Evolutionary conservation across 306 rosid genomes (phyloP).

Genomic region (Malus orientalis): DNA sequence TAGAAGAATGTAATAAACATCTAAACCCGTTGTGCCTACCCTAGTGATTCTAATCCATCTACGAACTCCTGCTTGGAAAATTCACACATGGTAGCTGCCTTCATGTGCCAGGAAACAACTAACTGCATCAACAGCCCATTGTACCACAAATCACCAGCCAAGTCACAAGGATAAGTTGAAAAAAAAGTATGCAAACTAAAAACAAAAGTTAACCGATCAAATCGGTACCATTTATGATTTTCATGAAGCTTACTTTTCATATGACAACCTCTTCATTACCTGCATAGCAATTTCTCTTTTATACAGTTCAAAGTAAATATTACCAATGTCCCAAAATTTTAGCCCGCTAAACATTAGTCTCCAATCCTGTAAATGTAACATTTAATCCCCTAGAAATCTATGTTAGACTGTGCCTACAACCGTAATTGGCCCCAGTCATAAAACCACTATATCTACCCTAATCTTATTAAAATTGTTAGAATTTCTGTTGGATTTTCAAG

Average conservation of each 20-base stretch:
- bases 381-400: neutral
- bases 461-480: neutral
- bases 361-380: neutral
- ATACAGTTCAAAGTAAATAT: neutral
- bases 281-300: neutral
- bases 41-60: conserved; percentile 82
- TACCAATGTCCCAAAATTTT: neutral
- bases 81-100: conserved; percentile 99
- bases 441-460: neutral
- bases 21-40: conserved; percentile 36
- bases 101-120: conserved; percentile 99
- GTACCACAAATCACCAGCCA: conserved; percentile 3
- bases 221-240: neutral
- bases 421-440: neutral
- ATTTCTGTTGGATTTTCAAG: neutral
- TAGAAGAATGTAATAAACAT: neutral
- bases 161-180: neutral
- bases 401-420: no score
- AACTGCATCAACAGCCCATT: conserved; percentile 49
- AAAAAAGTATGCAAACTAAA: neutral
- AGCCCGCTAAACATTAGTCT: neutral
- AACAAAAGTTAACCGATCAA: neutral
- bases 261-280: neutral
- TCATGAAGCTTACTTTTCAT: neutral
- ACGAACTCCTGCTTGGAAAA: conserved; percentile 90